Evolutionary conservation across 2,329 filamentous ascomycete species (phyloP), one percentile per base, ranked within the genome.

Genomic region (Pseudogymnoascus sp.): DNA sequence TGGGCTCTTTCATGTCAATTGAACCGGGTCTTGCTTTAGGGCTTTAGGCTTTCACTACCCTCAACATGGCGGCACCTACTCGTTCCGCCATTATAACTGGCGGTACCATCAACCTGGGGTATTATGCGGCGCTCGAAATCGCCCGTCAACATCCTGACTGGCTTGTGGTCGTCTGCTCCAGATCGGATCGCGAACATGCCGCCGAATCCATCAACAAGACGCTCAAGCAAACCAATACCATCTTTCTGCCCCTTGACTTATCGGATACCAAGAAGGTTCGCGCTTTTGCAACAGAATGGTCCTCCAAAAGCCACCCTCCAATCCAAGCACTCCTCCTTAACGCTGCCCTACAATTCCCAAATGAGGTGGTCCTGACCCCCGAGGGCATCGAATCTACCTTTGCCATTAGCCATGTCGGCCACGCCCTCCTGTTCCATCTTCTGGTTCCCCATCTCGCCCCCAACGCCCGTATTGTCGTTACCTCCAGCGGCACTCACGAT

Each of bases 371-470:
- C 0, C 73, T 75, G 50, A 78, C 76, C 0, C 64, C 61, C 0
- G 77, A 82, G n/a, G 77, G 78, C 7, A 68, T 82, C 53, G 81
- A 84, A 67, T 66, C 69, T 31, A 79, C 78, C 6, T 84, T 84
- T 66, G 79, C 73, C 4, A 74, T 81, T 66, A 79, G 76, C 62
- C 79, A 83, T 65, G 73, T 82, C 46, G 81, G 81, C 5, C 79
- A 84, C 66, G 77, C 79, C 14, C 70, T 82, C 1, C 75, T 84
- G 0, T 79, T 80, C 68, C 77, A 78, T 61, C 75, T 82, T 4
- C 74, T 84, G 2, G 70, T 70, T 3, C 76, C 78, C 0, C 60
- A 72, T 46, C 70, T 81, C 5, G 75, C 75, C 3, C 56, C 67
- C 0, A 70, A 75, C 5, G 77, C 77, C 2, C 75, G 79, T 0